These are phyloP conservation scores for Candida dubliniensis DNA, from an alignment of 1,139 yeast species.

Conservation along the genomic window DNA sequence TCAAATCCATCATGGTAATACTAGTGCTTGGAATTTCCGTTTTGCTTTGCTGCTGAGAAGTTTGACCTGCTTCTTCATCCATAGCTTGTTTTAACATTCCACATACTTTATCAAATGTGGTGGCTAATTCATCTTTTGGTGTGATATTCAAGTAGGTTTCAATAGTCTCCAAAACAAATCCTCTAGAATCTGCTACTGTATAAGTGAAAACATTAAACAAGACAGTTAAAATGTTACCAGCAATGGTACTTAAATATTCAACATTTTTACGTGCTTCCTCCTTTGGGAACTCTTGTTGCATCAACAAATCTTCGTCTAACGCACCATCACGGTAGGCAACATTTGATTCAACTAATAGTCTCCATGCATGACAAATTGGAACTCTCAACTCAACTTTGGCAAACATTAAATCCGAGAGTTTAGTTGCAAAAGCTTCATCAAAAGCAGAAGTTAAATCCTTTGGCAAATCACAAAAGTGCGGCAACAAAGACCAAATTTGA, in stretches of 20 bases:
- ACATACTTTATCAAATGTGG: slow-evolving; percentile 85
- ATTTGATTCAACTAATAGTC: slow-evolving; percentile 76
- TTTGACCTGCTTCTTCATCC: slow-evolving; percentile 52
- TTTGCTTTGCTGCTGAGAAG: slow-evolving; percentile 24
- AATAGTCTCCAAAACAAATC: slow-evolving; percentile 81
- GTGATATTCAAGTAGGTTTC: slow-evolving; percentile 76
- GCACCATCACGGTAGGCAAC: slow-evolving; percentile 61
- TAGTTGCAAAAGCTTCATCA: slow-evolving; percentile 74
- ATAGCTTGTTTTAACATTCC: slow-evolving; percentile 71
- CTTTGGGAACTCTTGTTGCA: slow-evolving; percentile 62
- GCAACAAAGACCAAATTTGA: slow-evolving; percentile 90
- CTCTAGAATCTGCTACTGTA: slow-evolving; percentile 80
- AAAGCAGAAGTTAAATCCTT: slow-evolving; percentile 65
- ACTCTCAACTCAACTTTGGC: slow-evolving; percentile 74
- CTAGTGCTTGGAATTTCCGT: slow-evolving; percentile 53
- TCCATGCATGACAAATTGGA: slow-evolving; percentile 77
- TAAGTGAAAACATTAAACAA: slow-evolving; percentile 88
- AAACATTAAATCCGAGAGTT: slow-evolving; percentile 72
- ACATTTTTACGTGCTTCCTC: slow-evolving; percentile 56
- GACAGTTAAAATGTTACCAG: slow-evolving; percentile 79
- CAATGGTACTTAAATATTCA: slow-evolving; percentile 60
- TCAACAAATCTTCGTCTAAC: slow-evolving; percentile 53
- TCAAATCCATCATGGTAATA: slow-evolving; percentile 86
- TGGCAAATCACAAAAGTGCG: slow-evolving; percentile 88
- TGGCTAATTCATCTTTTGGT: slow-evolving; percentile 62